A percentile compares a stretch with the other conserved stretches of the same genome.
Conservation (phyloP, 2,329 filamentous ascomycete genomes). For the Sporothrix pseudoabietina region DNA sequence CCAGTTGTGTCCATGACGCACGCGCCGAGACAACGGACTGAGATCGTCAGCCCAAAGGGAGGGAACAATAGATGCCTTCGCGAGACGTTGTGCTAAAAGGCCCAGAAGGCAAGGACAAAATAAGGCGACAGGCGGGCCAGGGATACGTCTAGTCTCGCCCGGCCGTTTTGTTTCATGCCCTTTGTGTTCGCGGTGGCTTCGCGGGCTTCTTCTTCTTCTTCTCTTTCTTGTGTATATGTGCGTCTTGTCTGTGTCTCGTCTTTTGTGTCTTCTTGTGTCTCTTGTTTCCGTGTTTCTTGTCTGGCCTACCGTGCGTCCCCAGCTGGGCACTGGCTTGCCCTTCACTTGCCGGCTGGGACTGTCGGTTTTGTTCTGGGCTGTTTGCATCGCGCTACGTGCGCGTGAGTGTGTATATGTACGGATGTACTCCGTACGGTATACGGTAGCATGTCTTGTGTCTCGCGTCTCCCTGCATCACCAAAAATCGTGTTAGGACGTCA, state of each 20-base stretch:
- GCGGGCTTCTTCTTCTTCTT: conserved; percentile 1
- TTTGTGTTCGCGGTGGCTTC: conserved; percentile 19
- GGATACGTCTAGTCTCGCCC: conserved; percentile 20
- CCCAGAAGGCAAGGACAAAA: not conserved
- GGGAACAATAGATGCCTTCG: not conserved
- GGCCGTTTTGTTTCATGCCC: conserved; percentile 28
- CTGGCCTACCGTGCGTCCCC: not conserved
- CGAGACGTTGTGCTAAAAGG: not conserved
- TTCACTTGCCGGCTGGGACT: not conserved
- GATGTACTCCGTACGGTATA: no score
- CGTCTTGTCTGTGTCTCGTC: not conserved
- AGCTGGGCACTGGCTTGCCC: not conserved
- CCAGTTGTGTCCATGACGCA: conserved; percentile 14
- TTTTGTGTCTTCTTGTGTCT: not conserved
- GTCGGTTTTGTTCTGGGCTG: not conserved
- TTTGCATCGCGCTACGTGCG: conserved; percentile 4
- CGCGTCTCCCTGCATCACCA: conserved; percentile 15
- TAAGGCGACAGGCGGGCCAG: not conserved
- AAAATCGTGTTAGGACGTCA: not conserved
- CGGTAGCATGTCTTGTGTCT: not conserved
- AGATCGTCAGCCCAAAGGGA: conserved; percentile 17
- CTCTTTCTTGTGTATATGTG: not conserved
- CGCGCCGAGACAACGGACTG: conserved; percentile 25
- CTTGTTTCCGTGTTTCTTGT: conserved; percentile 9
- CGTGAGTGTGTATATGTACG: not conserved